Conservation (phyloP, 805 yeast genomes). For the Zygotorulaspora danielsina region DNA sequence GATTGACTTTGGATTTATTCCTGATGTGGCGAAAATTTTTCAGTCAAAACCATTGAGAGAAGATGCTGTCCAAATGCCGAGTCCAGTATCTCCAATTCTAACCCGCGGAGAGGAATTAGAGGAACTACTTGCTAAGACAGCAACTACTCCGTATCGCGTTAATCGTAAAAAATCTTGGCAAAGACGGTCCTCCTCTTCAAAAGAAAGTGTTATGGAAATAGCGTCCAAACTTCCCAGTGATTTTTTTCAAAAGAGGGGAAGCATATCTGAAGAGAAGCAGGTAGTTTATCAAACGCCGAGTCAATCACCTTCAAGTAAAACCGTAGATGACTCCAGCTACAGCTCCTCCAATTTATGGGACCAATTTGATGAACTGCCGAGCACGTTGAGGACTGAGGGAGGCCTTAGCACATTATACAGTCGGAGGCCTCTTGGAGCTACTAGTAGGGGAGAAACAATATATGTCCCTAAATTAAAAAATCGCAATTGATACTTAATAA, state of each 20-base stretch:
- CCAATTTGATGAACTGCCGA: slow-evolving; percentile 17
- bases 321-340: slow-evolving; percentile 13
- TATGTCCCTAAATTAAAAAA: slow-evolving; percentile 2
- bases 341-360: slow-evolving; percentile 20
- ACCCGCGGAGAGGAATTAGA: slow-evolving; percentile 7
- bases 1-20: neutral
- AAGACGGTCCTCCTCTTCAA: slow-evolving; percentile 17
- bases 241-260: slow-evolving; percentile 21
- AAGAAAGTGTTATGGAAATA: slow-evolving; percentile 19
- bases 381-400: slow-evolving; percentile 19
- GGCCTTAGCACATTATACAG: slow-evolving; percentile 13
- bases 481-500: neutral
- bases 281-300: slow-evolving; percentile 8
- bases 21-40: neutral
- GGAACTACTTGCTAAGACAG: slow-evolving; percentile 7
- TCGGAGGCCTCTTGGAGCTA: slow-evolving; percentile 8
- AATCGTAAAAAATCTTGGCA: slow-evolving; percentile 8
- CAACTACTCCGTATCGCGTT: slow-evolving; percentile 8
- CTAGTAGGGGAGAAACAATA: slow-evolving; percentile 4
- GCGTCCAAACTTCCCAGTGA: slow-evolving; percentile 28
- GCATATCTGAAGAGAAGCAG: slow-evolving; percentile 4
- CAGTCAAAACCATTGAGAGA: neutral
- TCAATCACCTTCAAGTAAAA: slow-evolving; percentile 12
- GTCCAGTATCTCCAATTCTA: slow-evolving; percentile 5
- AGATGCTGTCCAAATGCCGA: slow-evolving; percentile 5